Conservation (phyloP, 495 filamentous ascomycete genomes). For the Bryoglossum gracile region DNA sequence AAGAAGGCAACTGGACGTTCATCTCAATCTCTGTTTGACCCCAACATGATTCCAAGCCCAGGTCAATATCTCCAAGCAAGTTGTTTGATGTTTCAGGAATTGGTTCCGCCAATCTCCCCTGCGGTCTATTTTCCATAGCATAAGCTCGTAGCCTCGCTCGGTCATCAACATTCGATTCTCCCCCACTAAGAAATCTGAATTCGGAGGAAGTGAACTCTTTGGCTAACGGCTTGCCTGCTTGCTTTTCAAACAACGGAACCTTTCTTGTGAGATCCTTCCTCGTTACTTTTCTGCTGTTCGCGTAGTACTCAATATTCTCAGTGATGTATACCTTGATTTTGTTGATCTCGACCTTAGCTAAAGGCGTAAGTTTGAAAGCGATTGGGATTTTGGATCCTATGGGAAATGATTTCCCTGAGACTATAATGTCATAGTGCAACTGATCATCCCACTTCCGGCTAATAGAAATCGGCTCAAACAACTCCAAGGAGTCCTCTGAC, state of each 20-base stretch:
- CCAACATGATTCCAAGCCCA: conserved; percentile 54
- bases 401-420: conserved; percentile 97
- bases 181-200: conserved; percentile 71
- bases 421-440: conserved; percentile 96
- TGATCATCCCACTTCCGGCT: conserved; percentile 97
- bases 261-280: conserved; percentile 80
- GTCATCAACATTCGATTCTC: conserved; percentile 50
- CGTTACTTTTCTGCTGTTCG: conserved; percentile 77
- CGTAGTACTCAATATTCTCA: conserved; percentile 92
- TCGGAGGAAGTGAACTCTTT: conserved; percentile 76
- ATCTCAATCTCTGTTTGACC: conserved; percentile 97
- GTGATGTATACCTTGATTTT: conserved; percentile 93
- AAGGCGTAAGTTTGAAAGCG: conserved; percentile 91
- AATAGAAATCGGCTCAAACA: conserved; percentile 94
- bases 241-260: conserved; percentile 83
- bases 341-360: conserved; percentile 95
- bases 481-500: conserved; percentile 85
- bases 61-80: conserved; percentile 71
- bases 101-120: conserved; percentile 29
- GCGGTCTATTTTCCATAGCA: conserved; percentile 33
- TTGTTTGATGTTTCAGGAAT: conserved; percentile 52
- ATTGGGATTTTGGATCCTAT: conserved; percentile 90
- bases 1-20: conserved; percentile 89
- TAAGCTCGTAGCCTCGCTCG: conserved; percentile 34
- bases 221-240: conserved; percentile 69